Evolutionary conservation across 306 rosid genomes (phyloP).

Genomic region (Geum urbanum): DNA sequence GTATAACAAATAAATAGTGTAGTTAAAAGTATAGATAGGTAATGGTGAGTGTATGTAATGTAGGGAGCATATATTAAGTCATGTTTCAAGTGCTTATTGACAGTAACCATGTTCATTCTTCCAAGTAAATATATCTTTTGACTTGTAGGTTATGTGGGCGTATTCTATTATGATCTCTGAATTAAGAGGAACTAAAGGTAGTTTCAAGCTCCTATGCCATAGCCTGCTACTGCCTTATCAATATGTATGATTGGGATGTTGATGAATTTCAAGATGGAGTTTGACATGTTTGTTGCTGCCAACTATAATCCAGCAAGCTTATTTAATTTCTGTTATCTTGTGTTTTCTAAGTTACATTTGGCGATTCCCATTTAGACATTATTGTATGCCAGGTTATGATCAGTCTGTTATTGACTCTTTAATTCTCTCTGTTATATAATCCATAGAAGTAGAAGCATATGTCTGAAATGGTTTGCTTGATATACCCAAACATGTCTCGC

Average conservation of each 20-base stretch:
- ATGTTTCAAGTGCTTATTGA: conserved; percentile 51
- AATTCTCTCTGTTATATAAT: neutral
- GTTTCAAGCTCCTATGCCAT: conserved; percentile 83
- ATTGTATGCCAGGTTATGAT: neutral
- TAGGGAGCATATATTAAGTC: conserved; percentile 24
- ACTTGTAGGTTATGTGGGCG: conserved; percentile 99
- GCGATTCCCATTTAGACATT: neutral
- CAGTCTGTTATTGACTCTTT: neutral
- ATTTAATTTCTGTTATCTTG: conserved; percentile 14
- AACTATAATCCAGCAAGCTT: neutral
- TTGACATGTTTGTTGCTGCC: conserved; percentile 20
- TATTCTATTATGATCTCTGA: conserved; percentile 99
- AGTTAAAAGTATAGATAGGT: neutral
- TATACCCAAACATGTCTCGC: neutral
- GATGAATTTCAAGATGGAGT: conserved; percentile 25
- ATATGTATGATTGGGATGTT: conserved; percentile 43
- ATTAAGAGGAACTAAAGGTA: conserved; percentile 99
- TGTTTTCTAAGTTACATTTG: neutral
- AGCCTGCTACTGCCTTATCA: conserved; percentile 49
- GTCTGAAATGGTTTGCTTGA: conserved; percentile 15
- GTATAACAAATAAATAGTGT: neutral
- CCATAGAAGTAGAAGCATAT: neutral
- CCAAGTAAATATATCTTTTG: conserved; percentile 99
- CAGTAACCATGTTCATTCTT: conserved; percentile 78
- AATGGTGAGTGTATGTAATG: conserved; percentile 13